phyloP scores from a whole-genome alignment of 345 rosid genomes.

The Eucalyptus tenuipes region DNA sequence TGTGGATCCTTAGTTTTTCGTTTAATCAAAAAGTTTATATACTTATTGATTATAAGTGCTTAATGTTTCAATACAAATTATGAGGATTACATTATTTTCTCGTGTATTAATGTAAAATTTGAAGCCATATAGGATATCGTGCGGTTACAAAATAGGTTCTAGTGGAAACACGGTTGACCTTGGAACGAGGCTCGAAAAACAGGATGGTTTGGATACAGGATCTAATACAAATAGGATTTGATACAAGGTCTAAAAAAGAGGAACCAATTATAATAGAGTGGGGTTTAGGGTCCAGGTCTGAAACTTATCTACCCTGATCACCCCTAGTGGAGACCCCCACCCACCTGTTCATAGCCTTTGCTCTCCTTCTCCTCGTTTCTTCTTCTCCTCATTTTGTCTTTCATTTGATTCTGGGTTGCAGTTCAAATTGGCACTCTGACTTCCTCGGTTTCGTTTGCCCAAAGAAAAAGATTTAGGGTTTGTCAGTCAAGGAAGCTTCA shows the following conservation, averaged over 20 bases:
- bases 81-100: rapidly evolving
- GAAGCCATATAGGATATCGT: too few species aligned
- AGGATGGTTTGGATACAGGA: rapidly evolving
- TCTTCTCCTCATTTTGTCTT: background rate
- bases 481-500: background rate
- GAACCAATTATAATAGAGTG: rapidly evolving
- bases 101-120: too few species aligned
- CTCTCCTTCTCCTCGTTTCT: background rate
- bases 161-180: too few species aligned
- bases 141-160: rapidly evolving
- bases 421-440: background rate
- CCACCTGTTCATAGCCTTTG: background rate
- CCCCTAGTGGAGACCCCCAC: background rate
- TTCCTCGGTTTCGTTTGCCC: background rate
- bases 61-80: too few species aligned
- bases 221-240: too few species aligned
- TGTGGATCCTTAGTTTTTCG: too few species aligned
- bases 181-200: rapidly evolving
- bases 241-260: too few species aligned
- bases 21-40: too few species aligned
- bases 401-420: background rate
- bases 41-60: too few species aligned
- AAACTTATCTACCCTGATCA: too few species aligned
- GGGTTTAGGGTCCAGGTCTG: rapidly evolving
- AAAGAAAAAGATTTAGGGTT: background rate